These are phyloP conservation scores for Lolium rigidum DNA, from an alignment of 176 grass and related monocot species.

Conservation along the genomic window DNA sequence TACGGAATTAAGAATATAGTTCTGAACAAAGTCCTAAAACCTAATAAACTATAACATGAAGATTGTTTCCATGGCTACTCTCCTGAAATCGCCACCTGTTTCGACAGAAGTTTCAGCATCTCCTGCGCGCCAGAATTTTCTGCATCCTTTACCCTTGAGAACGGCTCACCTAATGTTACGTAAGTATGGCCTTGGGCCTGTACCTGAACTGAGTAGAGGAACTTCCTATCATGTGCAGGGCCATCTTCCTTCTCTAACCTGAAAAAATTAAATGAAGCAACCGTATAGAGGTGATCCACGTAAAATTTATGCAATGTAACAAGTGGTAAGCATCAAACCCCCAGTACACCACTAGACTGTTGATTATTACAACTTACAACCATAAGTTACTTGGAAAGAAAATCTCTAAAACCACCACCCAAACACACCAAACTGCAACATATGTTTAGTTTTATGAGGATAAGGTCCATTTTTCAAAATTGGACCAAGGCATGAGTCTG, in stretches of 20 bases:
- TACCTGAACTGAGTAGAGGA: slow-evolving; percentile 72
- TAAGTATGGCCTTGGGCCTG: slow-evolving; percentile 33
- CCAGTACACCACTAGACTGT: neutral
- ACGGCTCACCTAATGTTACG: slow-evolving; percentile 58
- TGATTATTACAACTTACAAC: slow-evolving; percentile 5
- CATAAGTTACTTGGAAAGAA: neutral
- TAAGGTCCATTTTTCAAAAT: neutral
- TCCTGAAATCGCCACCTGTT: neutral
- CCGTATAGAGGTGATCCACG: neutral
- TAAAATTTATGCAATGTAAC: slow-evolving; percentile 12
- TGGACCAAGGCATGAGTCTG: neutral
- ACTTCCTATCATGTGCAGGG: slow-evolving; percentile 67
- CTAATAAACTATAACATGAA: neutral
- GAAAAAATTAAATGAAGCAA: slow-evolving; percentile 34
- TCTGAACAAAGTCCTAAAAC: neutral
- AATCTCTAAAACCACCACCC: neutral
- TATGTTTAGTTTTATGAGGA: neutral
- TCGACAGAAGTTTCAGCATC: slow-evolving; percentile 52
- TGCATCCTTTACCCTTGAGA: slow-evolving; percentile 74
- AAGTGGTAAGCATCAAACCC: neutral
- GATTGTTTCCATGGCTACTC: neutral
- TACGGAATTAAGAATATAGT: neutral
- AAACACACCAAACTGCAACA: neutral
- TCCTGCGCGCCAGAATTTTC: slow-evolving; percentile 76
- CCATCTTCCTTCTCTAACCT: slow-evolving; percentile 85